These are phyloP conservation scores for Zygosaccharomyces rouxii DNA, from an alignment of 805 yeast species.

Conservation along the genomic window DNA sequence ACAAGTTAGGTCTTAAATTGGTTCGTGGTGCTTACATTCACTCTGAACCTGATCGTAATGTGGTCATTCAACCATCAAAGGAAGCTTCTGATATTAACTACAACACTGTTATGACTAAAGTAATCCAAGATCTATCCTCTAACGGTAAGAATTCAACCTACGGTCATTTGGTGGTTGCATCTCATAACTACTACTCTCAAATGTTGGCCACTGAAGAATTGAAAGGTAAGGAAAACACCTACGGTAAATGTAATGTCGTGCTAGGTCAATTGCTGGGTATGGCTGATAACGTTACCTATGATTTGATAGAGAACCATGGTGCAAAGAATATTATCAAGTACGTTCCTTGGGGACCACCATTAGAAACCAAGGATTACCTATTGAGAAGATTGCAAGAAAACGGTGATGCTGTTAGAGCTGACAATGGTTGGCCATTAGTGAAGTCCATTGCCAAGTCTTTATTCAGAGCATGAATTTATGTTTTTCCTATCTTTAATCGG, in stretches of 20 bases:
- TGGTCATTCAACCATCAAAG: conserved; percentile 71
- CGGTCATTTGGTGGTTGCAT: conserved; percentile 84
- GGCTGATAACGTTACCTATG: conserved; percentile 86
- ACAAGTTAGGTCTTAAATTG: conserved; percentile 78
- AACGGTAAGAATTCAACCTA: conserved; percentile 45
- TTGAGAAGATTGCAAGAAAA: conserved; percentile 90
- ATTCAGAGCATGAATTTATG: conserved; percentile 7
- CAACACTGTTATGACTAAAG: conserved; percentile 60
- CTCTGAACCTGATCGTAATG: conserved; percentile 67
- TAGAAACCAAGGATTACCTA: conserved; percentile 86
- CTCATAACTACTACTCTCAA: conserved; percentile 82
- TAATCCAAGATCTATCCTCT: conserved; percentile 53
- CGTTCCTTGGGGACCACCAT: conserved; percentile 97
- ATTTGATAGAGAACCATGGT: conserved; percentile 58
- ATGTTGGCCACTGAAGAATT: conserved; percentile 61
- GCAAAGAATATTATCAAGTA: conserved; percentile 81
- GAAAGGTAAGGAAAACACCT: conserved; percentile 39
- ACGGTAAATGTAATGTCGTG: conserved; percentile 66
- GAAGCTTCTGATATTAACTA: conserved; percentile 74
- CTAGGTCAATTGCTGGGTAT: conserved; percentile 90
- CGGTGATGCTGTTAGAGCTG: conserved; percentile 87
- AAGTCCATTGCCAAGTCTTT: conserved; percentile 46
- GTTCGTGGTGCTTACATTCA: conserved; percentile 96
- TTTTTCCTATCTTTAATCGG: neutral
- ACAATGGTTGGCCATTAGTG: conserved; percentile 72